These are phyloP conservation scores for Corylus heterophylla DNA, from an alignment of 306 rosid species.

Conservation along the genomic window DNA sequence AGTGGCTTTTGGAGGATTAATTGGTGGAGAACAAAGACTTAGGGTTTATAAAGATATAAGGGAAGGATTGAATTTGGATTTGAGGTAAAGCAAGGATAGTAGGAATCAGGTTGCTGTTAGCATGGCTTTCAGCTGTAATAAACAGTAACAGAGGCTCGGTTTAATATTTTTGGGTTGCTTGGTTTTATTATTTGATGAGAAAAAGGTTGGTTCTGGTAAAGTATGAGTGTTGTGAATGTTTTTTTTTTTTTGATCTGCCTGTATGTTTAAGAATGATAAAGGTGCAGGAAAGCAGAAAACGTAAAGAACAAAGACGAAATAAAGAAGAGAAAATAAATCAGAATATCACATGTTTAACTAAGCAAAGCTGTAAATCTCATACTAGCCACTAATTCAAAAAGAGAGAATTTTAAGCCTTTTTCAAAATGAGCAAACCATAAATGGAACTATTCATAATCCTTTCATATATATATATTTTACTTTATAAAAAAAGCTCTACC, in stretches of 20 bases:
- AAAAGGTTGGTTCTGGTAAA: not conserved
- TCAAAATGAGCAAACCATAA: not conserved
- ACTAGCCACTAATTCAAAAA: not conserved
- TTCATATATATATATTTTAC: too few relatives aligned
- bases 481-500: not conserved
- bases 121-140: too few relatives aligned
- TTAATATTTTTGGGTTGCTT: not conserved
- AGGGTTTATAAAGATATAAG: not conserved
- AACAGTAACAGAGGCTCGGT: not conserved
- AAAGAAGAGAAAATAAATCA: not conserved
- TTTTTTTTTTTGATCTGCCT: not conserved
- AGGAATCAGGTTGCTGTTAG: too few relatives aligned
- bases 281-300: not conserved
- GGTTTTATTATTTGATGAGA: not conserved
- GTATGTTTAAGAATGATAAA: not conserved
- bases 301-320: not conserved
- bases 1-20: not conserved
- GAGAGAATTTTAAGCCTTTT: not conserved
- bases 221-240: not conserved
- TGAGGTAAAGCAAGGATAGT: not conserved
- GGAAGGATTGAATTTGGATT: not conserved
- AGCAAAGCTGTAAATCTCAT: not conserved
- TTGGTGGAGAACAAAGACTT: not conserved
- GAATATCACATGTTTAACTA: not conserved
- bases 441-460: too few relatives aligned